These are phyloP conservation scores for Trichocomaceae sp. DNA, from an alignment of 2,329 filamentous ascomycete genomes.

Conservation along the genomic window DNA sequence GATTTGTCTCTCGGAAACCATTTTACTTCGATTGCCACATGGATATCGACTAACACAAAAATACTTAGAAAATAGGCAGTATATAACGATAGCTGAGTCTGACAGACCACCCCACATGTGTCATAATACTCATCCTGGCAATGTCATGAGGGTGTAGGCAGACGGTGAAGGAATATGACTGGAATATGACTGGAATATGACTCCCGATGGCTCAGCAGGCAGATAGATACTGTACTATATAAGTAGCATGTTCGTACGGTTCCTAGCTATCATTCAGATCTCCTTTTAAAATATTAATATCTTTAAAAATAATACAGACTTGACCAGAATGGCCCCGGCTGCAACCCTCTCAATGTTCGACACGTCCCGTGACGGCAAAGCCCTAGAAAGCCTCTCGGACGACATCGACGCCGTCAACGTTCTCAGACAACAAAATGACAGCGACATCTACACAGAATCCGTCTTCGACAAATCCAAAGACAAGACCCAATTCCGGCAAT, in stretches of 20 bases:
- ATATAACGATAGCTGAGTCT: no score
- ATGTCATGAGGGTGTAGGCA: no score
- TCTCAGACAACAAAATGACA: constrained; percentile 42
- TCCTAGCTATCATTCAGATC: no score
- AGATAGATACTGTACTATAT: not conserved
- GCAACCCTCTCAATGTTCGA: constrained; percentile 11
- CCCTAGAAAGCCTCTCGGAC: constrained; percentile 54
- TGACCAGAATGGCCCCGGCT: constrained; percentile 18
- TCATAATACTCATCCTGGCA: no score
- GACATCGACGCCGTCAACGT: constrained; percentile 56
- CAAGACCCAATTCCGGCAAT: constrained; percentile 75
- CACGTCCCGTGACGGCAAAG: constrained; percentile 47
- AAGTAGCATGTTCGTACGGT: not conserved
- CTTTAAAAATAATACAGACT: no score
- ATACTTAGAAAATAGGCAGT: no score
- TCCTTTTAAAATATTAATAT: no score
- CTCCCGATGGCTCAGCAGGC: constrained; percentile 1
- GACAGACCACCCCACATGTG: no score
- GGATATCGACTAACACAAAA: no score
- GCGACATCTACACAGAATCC: constrained; percentile 48
- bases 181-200: constrained; percentile 7
- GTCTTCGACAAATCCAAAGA: constrained; percentile 69
- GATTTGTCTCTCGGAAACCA: constrained; percentile 15
- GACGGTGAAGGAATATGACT: not conserved
- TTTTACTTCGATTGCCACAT: constrained; percentile 2